phyloP scores from a whole-genome alignment of 2,329 filamentous ascomycete genomes.

The Paracoccidioides brasiliensis region DNA sequence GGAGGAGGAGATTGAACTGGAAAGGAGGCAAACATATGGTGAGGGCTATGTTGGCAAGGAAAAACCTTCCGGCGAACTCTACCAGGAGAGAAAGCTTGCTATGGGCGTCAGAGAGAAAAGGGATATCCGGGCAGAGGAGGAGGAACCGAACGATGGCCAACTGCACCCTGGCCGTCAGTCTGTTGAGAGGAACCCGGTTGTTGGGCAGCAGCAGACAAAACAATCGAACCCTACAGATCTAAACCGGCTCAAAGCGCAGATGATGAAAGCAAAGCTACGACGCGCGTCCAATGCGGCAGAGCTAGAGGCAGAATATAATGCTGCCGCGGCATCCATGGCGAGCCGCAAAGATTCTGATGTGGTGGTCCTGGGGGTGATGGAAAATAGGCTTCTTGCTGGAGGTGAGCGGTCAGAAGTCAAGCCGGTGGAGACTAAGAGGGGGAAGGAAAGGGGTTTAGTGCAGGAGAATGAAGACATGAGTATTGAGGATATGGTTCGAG shows the following conservation, averaged over 20 bases:
- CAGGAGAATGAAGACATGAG: slow-evolving; percentile 91
- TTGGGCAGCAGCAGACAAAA: slow-evolving; percentile 35
- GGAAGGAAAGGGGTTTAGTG: slow-evolving; percentile 69
- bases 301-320: slow-evolving; percentile 74
- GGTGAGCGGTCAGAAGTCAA: slow-evolving; percentile 61
- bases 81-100: slow-evolving; percentile 57
- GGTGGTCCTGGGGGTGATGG: slow-evolving; percentile 74
- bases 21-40: slow-evolving; percentile 70
- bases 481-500: slow-evolving; percentile 91
- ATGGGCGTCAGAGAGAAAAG: slow-evolving; percentile 25
- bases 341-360: slow-evolving; percentile 49
- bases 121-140: slow-evolving; percentile 18
- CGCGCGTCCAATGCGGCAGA: slow-evolving; percentile 60
- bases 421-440: slow-evolving; percentile 63
- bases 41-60: slow-evolving; percentile 72
- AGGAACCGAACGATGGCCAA: slow-evolving; percentile 20
- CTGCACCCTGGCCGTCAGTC: slow-evolving; percentile 38
- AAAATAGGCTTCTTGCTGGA: slow-evolving; percentile 81
- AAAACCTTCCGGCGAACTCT: slow-evolving; percentile 78
- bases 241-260: slow-evolving; percentile 80
- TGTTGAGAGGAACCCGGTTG: slow-evolving; percentile 41
- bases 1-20: slow-evolving; percentile 85
- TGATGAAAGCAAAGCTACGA: slow-evolving; percentile 90
- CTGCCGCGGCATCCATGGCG: slow-evolving; percentile 51
- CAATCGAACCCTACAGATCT: slow-evolving; percentile 62